Base-by-base conservation (phyloP, 2,329 filamentous ascomycete species). In the Aspergillus sp. region DNA sequence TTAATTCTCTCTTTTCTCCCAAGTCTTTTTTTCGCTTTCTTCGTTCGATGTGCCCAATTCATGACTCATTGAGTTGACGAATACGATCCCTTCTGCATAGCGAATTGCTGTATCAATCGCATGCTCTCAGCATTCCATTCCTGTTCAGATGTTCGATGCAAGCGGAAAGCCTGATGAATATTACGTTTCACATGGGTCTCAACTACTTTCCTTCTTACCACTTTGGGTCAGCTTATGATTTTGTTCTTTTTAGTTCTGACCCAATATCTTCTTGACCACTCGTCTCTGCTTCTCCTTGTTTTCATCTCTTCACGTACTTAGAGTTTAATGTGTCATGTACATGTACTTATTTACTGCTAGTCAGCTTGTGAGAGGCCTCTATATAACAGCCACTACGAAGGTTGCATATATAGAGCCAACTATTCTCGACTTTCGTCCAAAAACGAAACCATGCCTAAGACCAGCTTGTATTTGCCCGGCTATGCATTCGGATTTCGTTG, bases 1-100 rank as follows among this genome's bases (percentile, higher is more conserved):
- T 44, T 47, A 41, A 44, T 51, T 41, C n/a, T 50, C 44, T 49
- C 35, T 56, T 64, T 55, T 51, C 17, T 51, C 60, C 52, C 57
- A 31, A 31, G 9, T 8, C 41, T 21, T 48, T 43, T 44, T 46
- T 52, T 52, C 49, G 47, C 41, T 52, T 52, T 47, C 35, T 41
- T 40, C 25, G 46, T 43, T 50, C 27, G 47, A 54, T 37, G 40
- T 58, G 44, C 50, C 19, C 33, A 23, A 40, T 58, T 51, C 52
- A 64, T 57, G 57, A 62, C 56, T 55, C 61, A 61, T 59, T 55
- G 55, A 53, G 31, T 44, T 55, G 39, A 61, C 55, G 51, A 62
- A 56, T 54, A 59, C 48, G 59, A 56, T 56, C 40, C 41, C 37
- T 49, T 52, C 54, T 56, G 44, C 57, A 59, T 58, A 54, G 60